phyloP scores from a whole-genome alignment of 371 early-diverging fungal genomes.

The Mortierella sp. region DNA sequence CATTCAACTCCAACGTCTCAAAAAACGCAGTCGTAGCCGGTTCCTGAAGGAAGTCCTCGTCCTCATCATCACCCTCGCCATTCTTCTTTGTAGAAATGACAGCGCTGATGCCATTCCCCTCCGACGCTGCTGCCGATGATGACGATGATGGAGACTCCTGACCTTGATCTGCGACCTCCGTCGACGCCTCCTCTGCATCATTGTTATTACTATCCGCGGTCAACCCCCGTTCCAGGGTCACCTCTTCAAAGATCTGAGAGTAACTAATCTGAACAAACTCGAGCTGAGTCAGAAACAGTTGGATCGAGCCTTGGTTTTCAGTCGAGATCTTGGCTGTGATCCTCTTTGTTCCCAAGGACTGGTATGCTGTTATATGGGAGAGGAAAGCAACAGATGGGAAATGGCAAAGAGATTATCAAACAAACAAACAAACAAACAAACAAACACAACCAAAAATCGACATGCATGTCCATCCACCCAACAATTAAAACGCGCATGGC shows the following conservation, averaged over 20 bases:
- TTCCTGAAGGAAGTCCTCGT: not conserved
- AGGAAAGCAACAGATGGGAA: not conserved
- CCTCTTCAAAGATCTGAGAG: constrained; percentile 83
- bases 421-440: not conserved
- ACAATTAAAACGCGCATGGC: not conserved
- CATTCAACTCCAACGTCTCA: constrained; percentile 29
- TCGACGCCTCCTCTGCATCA: not conserved
- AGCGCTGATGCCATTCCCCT: not conserved
- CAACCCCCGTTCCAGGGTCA: constrained; percentile 71
- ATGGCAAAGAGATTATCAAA: not conserved
- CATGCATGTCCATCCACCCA: not conserved
- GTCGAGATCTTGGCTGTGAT: constrained; percentile 88
- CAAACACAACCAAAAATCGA: not conserved
- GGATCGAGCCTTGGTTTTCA: constrained; percentile 78
- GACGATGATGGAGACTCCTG: not conserved
- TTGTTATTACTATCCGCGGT: not conserved
- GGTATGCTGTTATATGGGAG: constrained; percentile 58
- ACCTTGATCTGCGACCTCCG: not conserved
- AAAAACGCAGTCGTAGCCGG: constrained; percentile 17
- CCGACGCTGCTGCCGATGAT: not conserved
- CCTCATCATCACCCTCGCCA: not conserved
- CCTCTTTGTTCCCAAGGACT: constrained; percentile 69
- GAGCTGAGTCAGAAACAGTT: constrained; percentile 79
- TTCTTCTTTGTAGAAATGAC: not conserved
- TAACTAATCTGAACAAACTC: constrained; percentile 76